Percentiles rank a stretch among this genome's conserved stretches.
These are phyloP conservation scores for Lavandula angustifolia DNA, from an alignment of 257 asterid genomes.

Conservation along the genomic window DNA sequence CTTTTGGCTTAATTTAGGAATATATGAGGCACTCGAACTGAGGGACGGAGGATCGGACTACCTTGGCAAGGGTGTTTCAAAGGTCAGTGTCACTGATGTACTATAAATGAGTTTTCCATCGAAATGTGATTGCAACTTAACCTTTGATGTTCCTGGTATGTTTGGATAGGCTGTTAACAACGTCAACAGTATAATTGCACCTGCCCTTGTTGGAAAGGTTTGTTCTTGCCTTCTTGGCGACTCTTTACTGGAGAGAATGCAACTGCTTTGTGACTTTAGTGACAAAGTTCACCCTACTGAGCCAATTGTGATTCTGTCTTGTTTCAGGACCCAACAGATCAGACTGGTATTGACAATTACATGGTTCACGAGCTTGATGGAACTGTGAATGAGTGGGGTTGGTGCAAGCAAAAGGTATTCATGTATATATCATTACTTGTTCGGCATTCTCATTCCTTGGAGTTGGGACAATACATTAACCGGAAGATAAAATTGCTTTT, in stretches of 20 bases:
- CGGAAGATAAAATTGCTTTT: conserved; percentile 13
- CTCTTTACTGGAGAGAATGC: not conserved
- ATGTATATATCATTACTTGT: not conserved
- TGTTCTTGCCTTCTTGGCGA: conserved; percentile 16
- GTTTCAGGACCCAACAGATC: conserved; percentile 84
- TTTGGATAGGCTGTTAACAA: conserved; percentile 73
- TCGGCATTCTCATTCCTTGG: not conserved
- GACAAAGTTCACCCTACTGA: conserved; percentile 1
- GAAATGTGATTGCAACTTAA: conserved; percentile 9
- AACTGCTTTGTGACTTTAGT: not conserved
- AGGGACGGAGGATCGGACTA: conserved; percentile 98
- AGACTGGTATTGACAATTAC: conserved; percentile 76
- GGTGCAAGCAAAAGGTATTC: conserved; percentile 97
- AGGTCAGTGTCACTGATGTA: conserved; percentile 46
- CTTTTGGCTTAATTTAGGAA: conserved; percentile 42
- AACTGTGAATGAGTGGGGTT: conserved; percentile 98
- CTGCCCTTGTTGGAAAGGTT: conserved; percentile 97
- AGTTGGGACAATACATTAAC: not conserved
- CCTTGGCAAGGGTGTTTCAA: conserved; percentile 97
- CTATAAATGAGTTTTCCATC: not conserved
- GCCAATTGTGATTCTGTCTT: conserved; percentile 11
- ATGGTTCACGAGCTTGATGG: conserved; percentile 98
- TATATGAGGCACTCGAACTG: conserved; percentile 96
- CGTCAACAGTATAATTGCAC: conserved; percentile 83
- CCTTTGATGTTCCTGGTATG: not conserved